These are phyloP conservation scores for Eutrema salsugineum DNA, from an alignment of 441 rosid genomes.

Conservation along the genomic window DNA sequence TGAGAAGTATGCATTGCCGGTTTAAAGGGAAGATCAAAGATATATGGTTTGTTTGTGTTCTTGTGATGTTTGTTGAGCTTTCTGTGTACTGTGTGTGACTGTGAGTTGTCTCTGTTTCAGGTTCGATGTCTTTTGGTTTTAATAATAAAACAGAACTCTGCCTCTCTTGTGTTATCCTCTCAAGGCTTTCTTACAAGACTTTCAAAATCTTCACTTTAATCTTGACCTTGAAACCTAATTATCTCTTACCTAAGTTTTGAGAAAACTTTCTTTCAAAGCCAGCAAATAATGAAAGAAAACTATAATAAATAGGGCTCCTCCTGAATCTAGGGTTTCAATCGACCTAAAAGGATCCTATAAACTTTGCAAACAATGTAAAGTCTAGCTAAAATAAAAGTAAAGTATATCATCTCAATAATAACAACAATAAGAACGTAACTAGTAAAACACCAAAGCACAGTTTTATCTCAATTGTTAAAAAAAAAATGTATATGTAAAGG, in stretches of 20 bases:
- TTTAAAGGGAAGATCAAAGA: not conserved
- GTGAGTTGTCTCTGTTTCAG: not conserved
- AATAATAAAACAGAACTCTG: conserved; percentile 3
- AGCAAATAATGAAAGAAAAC: not conserved
- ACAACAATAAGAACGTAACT: no score
- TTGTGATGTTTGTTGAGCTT: not conserved
- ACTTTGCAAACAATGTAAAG: not conserved
- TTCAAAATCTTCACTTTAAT: no score
- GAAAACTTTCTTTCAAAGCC: not conserved
- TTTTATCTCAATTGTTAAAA: not conserved
- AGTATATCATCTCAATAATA: no score
- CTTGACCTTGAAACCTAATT: no score
- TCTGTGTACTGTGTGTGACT: not conserved
- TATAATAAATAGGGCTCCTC: not conserved
- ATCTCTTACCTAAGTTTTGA: no score
- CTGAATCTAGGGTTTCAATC: not conserved
- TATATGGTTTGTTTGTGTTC: not conserved
- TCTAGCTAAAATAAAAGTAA: no score
- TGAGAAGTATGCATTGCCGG: conserved; percentile 12
- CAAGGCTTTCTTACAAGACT: no score
- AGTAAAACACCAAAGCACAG: not conserved
- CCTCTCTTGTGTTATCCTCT: not conserved
- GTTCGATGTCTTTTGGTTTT: not conserved
- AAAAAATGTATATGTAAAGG: not conserved
- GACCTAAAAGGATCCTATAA: not conserved